Conservation (phyloP, 116 monocot species). For the Papilionanthe hybrid region DNA sequence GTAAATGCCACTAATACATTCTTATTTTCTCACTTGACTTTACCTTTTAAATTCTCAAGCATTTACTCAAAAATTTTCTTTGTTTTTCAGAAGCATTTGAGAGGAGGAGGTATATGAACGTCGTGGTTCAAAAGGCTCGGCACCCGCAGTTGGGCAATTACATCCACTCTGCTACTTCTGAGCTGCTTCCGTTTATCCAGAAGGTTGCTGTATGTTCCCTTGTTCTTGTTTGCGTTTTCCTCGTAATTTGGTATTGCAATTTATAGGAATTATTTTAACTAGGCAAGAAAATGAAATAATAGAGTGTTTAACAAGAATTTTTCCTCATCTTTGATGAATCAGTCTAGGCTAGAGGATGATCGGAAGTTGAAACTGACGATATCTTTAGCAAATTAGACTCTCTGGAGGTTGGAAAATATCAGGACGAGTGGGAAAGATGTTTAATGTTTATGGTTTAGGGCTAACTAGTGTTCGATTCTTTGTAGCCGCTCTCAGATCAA, state of each 20-base stretch:
- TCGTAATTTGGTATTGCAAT: background rate
- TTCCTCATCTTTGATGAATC: background rate
- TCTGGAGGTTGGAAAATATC: background rate
- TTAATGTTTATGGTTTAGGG: too few species aligned
- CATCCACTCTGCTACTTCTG: slow-evolving; percentile 63
- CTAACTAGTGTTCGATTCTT: too few species aligned
- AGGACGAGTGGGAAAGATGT: background rate
- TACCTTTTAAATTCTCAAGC: background rate
- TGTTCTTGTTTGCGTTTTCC: background rate
- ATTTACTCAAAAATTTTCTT: background rate
- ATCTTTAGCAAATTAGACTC: background rate
- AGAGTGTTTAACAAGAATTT: background rate
- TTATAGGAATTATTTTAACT: background rate
- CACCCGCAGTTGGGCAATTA: slow-evolving; percentile 66
- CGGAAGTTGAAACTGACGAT: background rate
- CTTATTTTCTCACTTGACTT: background rate
- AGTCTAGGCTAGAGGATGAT: background rate
- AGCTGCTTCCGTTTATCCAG: slow-evolving; percentile 62
- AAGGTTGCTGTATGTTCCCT: slow-evolving; percentile 40
- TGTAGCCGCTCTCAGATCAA: too few species aligned
- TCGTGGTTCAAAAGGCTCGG: slow-evolving; percentile 74
- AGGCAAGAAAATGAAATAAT: background rate
- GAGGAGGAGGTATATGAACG: slow-evolving; percentile 97
- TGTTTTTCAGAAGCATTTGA: slow-evolving; percentile 63
- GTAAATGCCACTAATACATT: slow-evolving; percentile 16